These are phyloP conservation scores for Cryphonectria naterciae DNA, from an alignment of 2,329 filamentous ascomycete genomes.

Conservation along the genomic window DNA sequence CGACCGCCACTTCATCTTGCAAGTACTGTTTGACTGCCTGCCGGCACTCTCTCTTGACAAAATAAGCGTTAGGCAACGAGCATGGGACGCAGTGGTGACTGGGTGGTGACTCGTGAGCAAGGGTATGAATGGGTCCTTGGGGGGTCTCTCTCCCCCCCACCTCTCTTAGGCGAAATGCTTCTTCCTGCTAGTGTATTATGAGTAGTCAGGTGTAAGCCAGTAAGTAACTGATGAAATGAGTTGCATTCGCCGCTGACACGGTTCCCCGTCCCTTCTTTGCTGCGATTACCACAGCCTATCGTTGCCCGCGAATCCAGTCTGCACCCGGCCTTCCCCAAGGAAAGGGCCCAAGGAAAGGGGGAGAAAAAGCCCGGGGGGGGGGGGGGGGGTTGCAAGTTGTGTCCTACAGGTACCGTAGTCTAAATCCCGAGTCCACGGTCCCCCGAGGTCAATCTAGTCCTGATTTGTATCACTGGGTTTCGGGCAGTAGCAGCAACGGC, in stretches of 20 bases:
- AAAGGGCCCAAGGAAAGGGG: too few relatives aligned
- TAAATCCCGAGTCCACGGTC: conserved; percentile 28
- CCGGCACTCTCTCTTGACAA: too few relatives aligned
- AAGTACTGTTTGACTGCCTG: too few relatives aligned
- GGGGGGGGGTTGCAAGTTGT: background rate
- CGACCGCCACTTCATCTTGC: background rate
- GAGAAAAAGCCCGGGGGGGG: background rate
- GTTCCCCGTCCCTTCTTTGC: conserved; percentile 5
- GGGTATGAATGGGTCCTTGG: too few relatives aligned
- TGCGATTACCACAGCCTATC: conserved; percentile 8
- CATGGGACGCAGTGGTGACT: too few relatives aligned
- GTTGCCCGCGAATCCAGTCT: background rate
- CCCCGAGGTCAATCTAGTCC: conserved; percentile 23
- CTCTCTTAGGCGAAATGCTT: too few relatives aligned
- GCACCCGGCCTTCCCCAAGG: background rate
- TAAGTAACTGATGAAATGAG: background rate
- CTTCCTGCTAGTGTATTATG: background rate
- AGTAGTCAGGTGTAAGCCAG: background rate
- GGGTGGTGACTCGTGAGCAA: too few relatives aligned
- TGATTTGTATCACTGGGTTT: background rate
- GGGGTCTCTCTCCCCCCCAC: too few relatives aligned
- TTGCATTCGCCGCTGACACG: conserved; percentile 17
- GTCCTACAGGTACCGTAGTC: conserved; percentile 21
- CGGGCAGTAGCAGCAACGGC: background rate
- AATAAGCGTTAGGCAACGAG: too few relatives aligned